Base-by-base conservation (phyloP, 2,329 filamentous ascomycete genomes). In the Fusarium piperis region DNA sequence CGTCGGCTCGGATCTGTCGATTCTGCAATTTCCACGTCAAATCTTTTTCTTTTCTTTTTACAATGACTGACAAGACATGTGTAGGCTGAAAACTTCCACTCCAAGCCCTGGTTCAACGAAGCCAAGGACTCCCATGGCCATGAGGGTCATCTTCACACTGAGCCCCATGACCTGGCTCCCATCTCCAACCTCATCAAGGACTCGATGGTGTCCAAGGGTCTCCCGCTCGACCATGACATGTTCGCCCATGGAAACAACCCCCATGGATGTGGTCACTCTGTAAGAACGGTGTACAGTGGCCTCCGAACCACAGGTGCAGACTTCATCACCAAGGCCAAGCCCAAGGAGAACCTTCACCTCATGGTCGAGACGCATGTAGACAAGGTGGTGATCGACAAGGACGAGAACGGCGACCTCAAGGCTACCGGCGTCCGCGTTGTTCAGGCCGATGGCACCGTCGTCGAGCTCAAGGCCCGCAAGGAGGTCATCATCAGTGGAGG, bases 191-290 rank as follows among this genome's bases (percentile, higher is more conserved):
- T 86, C 32, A 77, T 90, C 11, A 79, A 86, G 30, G 83, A 89
- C 53, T 90, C 88, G 0, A 85, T 89, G 78, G 78, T 87, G 10
- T 86, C 85, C 2, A 79, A 85, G 65, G 88, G 88, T 4, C 77
- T 91, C 1, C 84, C 85, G 0, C 80, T 88, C n/a, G 83, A 88
- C 41, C 82, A 83, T 18, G 89, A 91, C 68, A 89, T 91, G 86
- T 90, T 90, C 74, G 84, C 85, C 1, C 77, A 62, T 67, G 90
- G 62, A 78, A 81, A 85, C 32, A 84, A 83, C 20, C 78, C 87
- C 1, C 84, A 88, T 58, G 88, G 87, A 1, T 89, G 87, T 70
- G 88, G 88, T 3, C 87, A 90, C 76, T 86, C 79, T 1, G 82
- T 85, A 13, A 81, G 87, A 67, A 88, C 87, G 3, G 86, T 87